Evolutionary conservation across 805 yeast genomes (phyloP), one percentile per base, ranked within the genome.

Genomic region (Maudiozyma serrabonitensis): DNA sequence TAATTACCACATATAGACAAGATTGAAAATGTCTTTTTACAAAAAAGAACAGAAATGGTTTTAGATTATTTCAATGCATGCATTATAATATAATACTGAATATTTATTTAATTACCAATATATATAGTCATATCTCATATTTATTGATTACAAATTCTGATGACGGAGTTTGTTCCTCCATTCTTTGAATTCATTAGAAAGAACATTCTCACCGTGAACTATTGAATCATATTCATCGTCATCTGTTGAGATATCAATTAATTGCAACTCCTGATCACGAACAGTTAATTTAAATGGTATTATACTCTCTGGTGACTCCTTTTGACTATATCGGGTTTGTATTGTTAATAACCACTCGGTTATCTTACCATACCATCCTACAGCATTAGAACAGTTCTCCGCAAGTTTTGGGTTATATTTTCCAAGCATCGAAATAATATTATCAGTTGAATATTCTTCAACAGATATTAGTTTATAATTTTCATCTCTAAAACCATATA

Each of bases 401-500:
- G 70, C 74, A 50, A 64, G 49, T 18, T 60, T 60, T 15, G 69
- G 70, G 52, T 60, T 66, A 41, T 67, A 69, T 50, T 56, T 64
- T 54, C 82, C 83, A 51, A 86, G 65, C 45, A 83, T 48, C 1
- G 80, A 50, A 1, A 98, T 98, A 21, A 91, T 75, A 53, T 87
- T 84, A 31, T 84, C 88, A 0, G 95, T 84, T 45, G 76, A 71
- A 63, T 70, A 89, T 51, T 84, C 81, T 67, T 93, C 98, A 2
- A 87, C 79, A 3, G 81, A 67, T 52, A 75, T 69, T 49, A 91
- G 69, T 18, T 75, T 65, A 43, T 84, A 74, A 37, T 79, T 67
- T 13, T 83, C 83, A 63, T 88, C 95, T 55, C 97, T 75, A 66
- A 85, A 93, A 0, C 97, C 99, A 61, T 88, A 87, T 5, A 86